These are phyloP conservation scores for Vitellaria paradoxa DNA, from an alignment of 179 eudicot genomes.

Conservation along the genomic window DNA sequence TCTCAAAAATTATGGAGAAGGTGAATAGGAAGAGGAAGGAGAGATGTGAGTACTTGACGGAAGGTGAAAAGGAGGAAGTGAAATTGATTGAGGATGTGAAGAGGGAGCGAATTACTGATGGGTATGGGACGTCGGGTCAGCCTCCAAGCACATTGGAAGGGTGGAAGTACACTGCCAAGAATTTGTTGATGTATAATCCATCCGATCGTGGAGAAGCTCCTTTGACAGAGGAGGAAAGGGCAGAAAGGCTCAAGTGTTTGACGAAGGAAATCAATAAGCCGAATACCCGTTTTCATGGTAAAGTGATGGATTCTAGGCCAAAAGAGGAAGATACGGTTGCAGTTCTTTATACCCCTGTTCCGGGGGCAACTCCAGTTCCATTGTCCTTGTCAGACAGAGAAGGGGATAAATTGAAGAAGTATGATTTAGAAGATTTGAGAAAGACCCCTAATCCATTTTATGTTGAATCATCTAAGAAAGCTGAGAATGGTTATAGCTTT, in stretches of 20 bases:
- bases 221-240: constrained; percentile 67
- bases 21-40: constrained; percentile 81
- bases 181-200: constrained; percentile 90
- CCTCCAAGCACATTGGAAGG: constrained; percentile 69
- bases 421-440: constrained; percentile 88
- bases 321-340: constrained; percentile 55
- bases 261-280: constrained; percentile 71
- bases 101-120: constrained; percentile 75
- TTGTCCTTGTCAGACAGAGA: constrained; percentile 48
- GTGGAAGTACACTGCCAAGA: constrained; percentile 78
- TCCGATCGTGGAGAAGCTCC: constrained; percentile 75
- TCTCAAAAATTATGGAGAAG: constrained; percentile 62
- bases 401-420: constrained; percentile 59
- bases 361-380: constrained; percentile 62
- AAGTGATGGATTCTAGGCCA: constrained; percentile 44
- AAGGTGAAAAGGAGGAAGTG: constrained; percentile 62
- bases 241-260: constrained; percentile 60
- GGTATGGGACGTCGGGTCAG: constrained; percentile 84
- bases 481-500: constrained; percentile 77
- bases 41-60: constrained; percentile 61
- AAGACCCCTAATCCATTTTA: constrained; percentile 77
- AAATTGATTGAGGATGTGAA: constrained; percentile 59
- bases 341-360: constrained; percentile 58
- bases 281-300: constrained; percentile 81
- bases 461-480: constrained; percentile 71